phyloP scores from a whole-genome alignment of 1,284 basidiomycete genomes.

The Porogramme epimiltina region DNA sequence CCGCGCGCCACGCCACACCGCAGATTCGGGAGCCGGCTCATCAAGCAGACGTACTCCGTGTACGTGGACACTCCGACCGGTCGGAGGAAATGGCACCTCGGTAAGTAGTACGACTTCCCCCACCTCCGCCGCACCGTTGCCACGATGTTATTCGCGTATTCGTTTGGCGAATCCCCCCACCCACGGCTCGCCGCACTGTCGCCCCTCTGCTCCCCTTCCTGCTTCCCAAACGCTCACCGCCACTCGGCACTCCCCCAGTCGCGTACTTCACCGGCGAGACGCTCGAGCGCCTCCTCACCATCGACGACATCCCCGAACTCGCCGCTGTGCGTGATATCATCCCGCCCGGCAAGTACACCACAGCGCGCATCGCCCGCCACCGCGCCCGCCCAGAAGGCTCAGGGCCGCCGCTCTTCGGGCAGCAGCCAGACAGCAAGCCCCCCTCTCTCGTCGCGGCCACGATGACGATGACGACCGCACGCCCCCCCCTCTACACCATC shows the following conservation, averaged over 20 bases:
- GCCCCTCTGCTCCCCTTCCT: background rate
- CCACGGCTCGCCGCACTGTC: no score
- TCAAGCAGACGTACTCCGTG: conserved; percentile 82
- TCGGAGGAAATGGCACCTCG: conserved; percentile 78
- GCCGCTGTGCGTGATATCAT: conserved; percentile 47
- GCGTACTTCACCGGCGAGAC: conserved; percentile 74
- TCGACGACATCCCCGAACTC: conserved; percentile 61
- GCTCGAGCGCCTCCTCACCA: conserved; percentile 62
- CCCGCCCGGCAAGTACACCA: conserved; percentile 47
- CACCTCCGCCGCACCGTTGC: background rate
- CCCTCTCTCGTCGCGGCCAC: background rate
- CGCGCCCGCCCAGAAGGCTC: conserved; percentile 24
- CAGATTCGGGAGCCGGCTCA: conserved; percentile 49
- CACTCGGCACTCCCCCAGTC: conserved; percentile 41
- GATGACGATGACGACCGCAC: background rate
- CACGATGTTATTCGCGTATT: background rate
- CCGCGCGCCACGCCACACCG: background rate
- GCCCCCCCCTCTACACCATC: conserved; percentile 14
- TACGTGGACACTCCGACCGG: conserved; percentile 63
- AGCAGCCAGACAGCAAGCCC: conserved; percentile 3
- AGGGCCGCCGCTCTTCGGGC: conserved; percentile 5
- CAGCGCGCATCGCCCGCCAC: conserved; percentile 32
- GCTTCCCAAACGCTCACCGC: conserved; percentile 6
- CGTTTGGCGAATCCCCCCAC: background rate
- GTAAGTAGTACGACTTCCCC: no score